phyloP scores from a whole-genome alignment of 148 eudicot genomes.

The Beta vulgaris region DNA sequence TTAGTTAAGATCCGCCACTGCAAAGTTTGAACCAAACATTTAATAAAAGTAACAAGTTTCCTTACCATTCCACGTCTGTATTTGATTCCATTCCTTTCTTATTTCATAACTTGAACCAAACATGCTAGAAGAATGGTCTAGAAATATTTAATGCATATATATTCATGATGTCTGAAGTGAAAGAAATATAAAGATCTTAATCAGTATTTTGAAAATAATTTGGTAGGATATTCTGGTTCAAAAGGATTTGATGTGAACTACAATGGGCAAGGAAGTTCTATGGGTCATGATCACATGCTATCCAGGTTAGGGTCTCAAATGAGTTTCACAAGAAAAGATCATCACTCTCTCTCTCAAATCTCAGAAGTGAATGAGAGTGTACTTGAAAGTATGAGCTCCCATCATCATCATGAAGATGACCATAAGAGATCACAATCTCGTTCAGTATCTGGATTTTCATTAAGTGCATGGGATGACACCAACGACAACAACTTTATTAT shows the following conservation, averaged over 20 bases:
- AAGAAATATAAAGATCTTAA: no score
- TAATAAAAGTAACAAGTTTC: no score
- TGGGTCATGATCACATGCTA: slow-evolving; percentile 29
- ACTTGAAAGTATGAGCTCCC: slow-evolving; percentile 23
- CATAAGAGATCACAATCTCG: slow-evolving; percentile 31
- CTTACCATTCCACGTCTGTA: no score
- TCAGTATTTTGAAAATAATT: no score
- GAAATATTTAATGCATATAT: no score
- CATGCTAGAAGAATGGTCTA: no score
- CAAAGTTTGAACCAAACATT: no score
- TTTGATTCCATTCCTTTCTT: no score
- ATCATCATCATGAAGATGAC: slow-evolving; percentile 13
- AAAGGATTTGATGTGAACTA: slow-evolving; percentile 41
- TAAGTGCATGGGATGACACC: slow-evolving; percentile 49
- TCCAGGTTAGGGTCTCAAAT: slow-evolving; percentile 57
- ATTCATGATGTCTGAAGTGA: no score
- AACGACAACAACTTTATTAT: slow-evolving; percentile 32
- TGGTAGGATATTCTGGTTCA: slow-evolving; percentile 40
- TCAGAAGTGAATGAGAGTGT: slow-evolving; percentile 42
- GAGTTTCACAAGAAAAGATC: slow-evolving; percentile 59
- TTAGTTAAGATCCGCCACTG: no score
- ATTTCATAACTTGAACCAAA: no score
- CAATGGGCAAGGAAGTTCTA: slow-evolving; percentile 23
- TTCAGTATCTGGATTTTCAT: slow-evolving; percentile 29
- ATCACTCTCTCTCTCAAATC: slow-evolving; percentile 46